Evolutionary conservation across 2,329 filamentous ascomycete species (phyloP), one percentile per base, ranked within the genome.

Genomic region (Chaetothyriales sp.): DNA sequence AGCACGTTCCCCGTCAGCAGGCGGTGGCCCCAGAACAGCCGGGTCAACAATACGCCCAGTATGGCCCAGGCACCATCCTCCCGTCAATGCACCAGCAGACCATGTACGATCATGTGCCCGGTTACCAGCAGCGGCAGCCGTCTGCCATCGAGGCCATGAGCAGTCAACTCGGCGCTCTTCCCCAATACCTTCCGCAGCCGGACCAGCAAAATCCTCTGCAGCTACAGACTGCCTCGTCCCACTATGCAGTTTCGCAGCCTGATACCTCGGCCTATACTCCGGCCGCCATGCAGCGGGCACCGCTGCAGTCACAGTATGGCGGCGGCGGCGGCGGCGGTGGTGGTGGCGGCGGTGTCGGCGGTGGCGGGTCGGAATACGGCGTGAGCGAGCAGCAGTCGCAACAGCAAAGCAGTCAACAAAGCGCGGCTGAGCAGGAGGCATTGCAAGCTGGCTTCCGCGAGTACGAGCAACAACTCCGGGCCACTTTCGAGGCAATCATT

Each of bases 81-180:
- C 81, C 82, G 65, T 73, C 80, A 63, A 73, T 72, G 56, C 70
- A 69, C 73, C 72, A 70, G 67, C 79, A 72, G 74, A 83, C 70
- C 55, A 69, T 75, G 61, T 94, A 94, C 72, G 85, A 90, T 68
- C 73, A 80, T 64, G 80, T 82, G 66, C 77, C 82, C 70, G 83
- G 83, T 65, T 94, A 88, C 72, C 77, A 82, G 64, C 73, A 81
- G 61, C 52, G 85, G 73, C 85, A 88, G 65, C 78, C 83, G 70
- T 80, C 84, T 75, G 80, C 78, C 55, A 79, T 92, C 70, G 85
- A 88, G 66, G 85, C 88, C 70, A 76, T 89, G 67, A 73, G 81
- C 65, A 81, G 70, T 64, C 76, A 77, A 65, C 80, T 88, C 67
- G 20, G 46, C 8, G 76, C 78, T 55, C 76, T 83, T 65, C 76